phyloP scores from a whole-genome alignment of 2,329 filamentous ascomycete species.

The Fusarium caatingaense region DNA sequence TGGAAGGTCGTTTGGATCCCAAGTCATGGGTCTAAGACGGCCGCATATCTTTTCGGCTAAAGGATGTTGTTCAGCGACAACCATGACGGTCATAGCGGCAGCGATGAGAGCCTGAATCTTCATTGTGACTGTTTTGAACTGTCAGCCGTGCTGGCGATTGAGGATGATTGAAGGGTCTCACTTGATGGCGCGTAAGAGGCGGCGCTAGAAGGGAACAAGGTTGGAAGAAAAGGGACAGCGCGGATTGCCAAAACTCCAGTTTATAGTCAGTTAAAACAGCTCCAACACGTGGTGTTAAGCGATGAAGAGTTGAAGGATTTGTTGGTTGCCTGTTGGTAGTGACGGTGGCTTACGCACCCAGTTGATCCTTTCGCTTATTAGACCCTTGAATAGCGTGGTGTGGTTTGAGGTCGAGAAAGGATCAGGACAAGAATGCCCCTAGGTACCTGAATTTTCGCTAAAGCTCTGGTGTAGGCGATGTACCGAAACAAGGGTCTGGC shows the following conservation, averaged over 20 bases:
- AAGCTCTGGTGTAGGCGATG: background rate
- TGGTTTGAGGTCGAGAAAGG: background rate
- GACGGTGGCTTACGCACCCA: slow-evolving; percentile 4
- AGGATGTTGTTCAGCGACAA: slow-evolving; percentile 16
- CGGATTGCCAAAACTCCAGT: background rate
- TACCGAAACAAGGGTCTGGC: background rate
- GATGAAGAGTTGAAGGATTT: background rate
- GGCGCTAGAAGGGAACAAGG: background rate
- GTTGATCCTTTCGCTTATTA: slow-evolving; percentile 6
- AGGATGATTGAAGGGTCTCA: background rate
- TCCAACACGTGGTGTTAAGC: background rate
- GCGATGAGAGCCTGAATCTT: slow-evolving; percentile 6
- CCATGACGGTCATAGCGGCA: background rate
- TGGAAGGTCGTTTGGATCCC: slow-evolving; percentile 24
- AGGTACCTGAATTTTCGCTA: too few species aligned
- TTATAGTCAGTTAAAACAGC: background rate
- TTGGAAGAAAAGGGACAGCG: background rate
- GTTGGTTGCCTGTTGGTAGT: background rate
- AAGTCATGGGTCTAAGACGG: slow-evolving; percentile 28
- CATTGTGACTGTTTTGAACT: background rate
- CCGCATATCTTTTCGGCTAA: slow-evolving; percentile 21
- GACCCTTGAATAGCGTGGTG: background rate
- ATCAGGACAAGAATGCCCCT: too few species aligned
- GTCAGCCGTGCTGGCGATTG: background rate
- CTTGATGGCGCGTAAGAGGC: background rate